Evolutionary conservation across 345 rosid species (phyloP).

Genomic region (Alliaria petiolata): DNA sequence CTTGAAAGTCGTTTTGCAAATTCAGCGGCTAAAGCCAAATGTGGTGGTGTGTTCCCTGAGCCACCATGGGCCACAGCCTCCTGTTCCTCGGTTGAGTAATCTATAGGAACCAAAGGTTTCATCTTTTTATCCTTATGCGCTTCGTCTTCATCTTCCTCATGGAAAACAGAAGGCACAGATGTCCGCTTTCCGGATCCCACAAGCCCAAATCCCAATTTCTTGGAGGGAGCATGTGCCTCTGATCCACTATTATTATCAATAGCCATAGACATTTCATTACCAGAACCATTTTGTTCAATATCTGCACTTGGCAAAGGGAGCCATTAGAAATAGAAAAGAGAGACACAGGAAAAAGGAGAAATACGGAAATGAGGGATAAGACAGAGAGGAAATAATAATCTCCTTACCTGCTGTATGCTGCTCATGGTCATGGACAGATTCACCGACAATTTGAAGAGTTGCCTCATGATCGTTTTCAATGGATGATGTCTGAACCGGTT

Average conservation of each 20-base stretch:
- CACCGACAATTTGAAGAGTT: constrained; percentile 32
- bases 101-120: constrained; percentile 97
- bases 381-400: background rate
- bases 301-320: constrained; percentile 39
- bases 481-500: constrained; percentile 37
- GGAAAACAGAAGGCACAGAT: constrained; percentile 88
- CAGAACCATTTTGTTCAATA: constrained; percentile 51
- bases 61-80: constrained; percentile 60
- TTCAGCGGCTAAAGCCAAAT: constrained; percentile 92
- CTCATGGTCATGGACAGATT: constrained; percentile 23
- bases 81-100: constrained; percentile 91
- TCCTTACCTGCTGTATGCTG: constrained; percentile 31
- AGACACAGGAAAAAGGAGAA: background rate
- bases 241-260: constrained; percentile 37
- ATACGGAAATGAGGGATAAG: background rate
- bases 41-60: constrained; percentile 63
- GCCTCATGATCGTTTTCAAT: constrained; percentile 39
- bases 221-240: constrained; percentile 58
- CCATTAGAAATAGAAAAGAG: constrained; percentile 2
- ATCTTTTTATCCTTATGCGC: constrained; percentile 77
- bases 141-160: constrained; percentile 93
- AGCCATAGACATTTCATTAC: constrained; percentile 44
- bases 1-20: constrained; percentile 82
- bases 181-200: constrained; percentile 91
- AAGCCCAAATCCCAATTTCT: constrained; percentile 92